Conservation (phyloP, 371 early-diverging fungal species). For the Mucor racemosus region DNA sequence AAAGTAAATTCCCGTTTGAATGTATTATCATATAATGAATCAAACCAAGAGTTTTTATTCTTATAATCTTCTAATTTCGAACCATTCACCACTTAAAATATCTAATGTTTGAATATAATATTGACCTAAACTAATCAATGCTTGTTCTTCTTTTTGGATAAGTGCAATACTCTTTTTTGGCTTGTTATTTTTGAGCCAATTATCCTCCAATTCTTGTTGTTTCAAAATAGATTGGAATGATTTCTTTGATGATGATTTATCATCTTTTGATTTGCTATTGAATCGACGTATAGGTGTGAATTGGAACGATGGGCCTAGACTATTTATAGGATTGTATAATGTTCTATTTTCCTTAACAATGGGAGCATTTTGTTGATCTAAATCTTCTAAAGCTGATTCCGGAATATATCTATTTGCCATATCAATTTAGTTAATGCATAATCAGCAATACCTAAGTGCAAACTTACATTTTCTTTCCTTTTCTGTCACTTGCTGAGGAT, state of each 20-base stretch:
- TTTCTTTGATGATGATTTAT: neutral
- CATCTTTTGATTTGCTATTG: neutral
- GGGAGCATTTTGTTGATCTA: neutral
- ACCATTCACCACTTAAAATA: slow-evolving; percentile 52
- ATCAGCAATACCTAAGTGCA: neutral
- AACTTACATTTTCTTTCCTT: slow-evolving; percentile 50
- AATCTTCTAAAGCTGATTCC: slow-evolving; percentile 22
- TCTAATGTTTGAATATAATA: slow-evolving; percentile 49
- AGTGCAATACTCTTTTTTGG: slow-evolving; percentile 45
- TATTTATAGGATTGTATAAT: slow-evolving; percentile 30
- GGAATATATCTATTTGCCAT: slow-evolving; percentile 27
- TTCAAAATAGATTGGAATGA: slow-evolving; percentile 51
- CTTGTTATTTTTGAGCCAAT: slow-evolving; percentile 38
- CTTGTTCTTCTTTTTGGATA: slow-evolving; percentile 55
- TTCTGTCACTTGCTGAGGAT: slow-evolving; percentile 8
- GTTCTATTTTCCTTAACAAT: neutral
- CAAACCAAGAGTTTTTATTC: no score
- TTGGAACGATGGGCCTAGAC: slow-evolving; percentile 33
- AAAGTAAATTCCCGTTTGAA: no score
- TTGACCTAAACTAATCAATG: slow-evolving; percentile 38
- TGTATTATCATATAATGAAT: no score
- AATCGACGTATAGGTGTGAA: slow-evolving; percentile 35
- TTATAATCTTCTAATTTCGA: slow-evolving; percentile 28
- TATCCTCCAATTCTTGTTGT: slow-evolving; percentile 47
- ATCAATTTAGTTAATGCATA: neutral